A percentile compares a stretch with the other conserved stretches of the same genome.
Evolutionary conservation across 2,329 filamentous ascomycete species (phyloP).

Genomic region (Ophiostoma sp.): DNA sequence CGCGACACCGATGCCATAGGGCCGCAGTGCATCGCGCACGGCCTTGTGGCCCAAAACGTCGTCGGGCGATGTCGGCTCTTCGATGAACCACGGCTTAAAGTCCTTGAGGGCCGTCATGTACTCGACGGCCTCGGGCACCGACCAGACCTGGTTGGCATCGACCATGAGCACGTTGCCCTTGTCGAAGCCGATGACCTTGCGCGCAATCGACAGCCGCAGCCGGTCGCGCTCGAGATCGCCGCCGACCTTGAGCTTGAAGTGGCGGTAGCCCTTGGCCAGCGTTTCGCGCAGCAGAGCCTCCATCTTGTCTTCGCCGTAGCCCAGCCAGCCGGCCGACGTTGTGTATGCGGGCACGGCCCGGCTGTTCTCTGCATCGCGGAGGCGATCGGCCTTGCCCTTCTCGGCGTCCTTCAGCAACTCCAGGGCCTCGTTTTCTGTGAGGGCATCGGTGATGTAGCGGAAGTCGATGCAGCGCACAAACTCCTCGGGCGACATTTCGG

Average conservation of each 20-base stretch:
- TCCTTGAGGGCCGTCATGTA: conserved; percentile 79
- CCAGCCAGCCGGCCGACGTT: conserved; percentile 86
- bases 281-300: conserved; percentile 67
- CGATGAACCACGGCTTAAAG: conserved; percentile 90
- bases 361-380: conserved; percentile 67
- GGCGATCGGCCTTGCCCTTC: conserved; percentile 61
- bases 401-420: conserved; percentile 62
- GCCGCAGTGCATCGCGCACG: conserved; percentile 71
- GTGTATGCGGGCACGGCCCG: conserved; percentile 85
- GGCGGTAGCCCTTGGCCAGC: conserved; percentile 66
- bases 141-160: conserved; percentile 91
- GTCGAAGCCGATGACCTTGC: conserved; percentile 51
- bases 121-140: conserved; percentile 78
- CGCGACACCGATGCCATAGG: conserved; percentile 73
- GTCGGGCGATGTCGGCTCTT: conserved; percentile 86
- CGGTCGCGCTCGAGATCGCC: conserved; percentile 66
- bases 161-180: conserved; percentile 83
- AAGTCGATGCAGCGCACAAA: conserved; percentile 88
- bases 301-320: conserved; percentile 86
- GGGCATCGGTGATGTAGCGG: conserved; percentile 88
- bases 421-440: conserved; percentile 79
- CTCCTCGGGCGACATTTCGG: conserved; percentile 84
- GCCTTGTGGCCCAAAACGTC: conserved; percentile 85
- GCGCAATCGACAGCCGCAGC: conserved; percentile 64
- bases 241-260: conserved; percentile 92